Evolutionary conservation across 2,329 filamentous ascomycete genomes (phyloP), one percentile per base, ranked within the genome.

Genomic region (Trichoderma sp.): DNA sequence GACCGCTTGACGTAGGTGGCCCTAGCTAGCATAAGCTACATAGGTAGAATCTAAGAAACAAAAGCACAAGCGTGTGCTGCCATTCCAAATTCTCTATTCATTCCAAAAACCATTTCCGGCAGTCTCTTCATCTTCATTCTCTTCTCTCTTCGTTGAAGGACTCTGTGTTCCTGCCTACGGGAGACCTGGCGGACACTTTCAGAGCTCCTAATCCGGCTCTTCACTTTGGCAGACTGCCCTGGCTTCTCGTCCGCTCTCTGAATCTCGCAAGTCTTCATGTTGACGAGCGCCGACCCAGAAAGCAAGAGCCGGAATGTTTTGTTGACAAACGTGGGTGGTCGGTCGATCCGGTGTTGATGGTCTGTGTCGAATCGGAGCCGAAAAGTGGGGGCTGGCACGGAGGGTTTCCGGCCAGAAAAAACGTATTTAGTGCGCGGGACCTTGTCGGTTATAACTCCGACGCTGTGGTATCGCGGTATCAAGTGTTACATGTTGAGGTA

Each of bases 151-250:
- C 26, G 18, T 26, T 51, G 8, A 16, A 30, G 7, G 24, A 43
- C 34, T 52, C 4, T 61, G 43, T 34, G 46, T 52, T 52, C 67
- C 69, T 63, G 69, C 70, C 70, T 68, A 66, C 70, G 70, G 70
- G 69, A 71, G 70, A 72, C 70, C 59, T 66, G 63, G 72, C 71
- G 55, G 51, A 68, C 70, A 66, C 32, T 8, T 69, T 59, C 28
- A 56, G 21, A 69, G 32, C 37, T 51, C 30, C 63, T n/a, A 24
- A 66, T 32, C 32, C 11, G 32, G 24, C 54, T 30, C 61, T 8
- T 43, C 7, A 7, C 32, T 43, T 28, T n/a, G 32, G 24, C 13
- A 46, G 52, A 34, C 32, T 43, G 61, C 51, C 61, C 32, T 49
- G 6, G 18, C 10, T 43, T 56, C 61, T 43, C 28, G 28, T 1